phyloP scores from a whole-genome alignment of 2,329 filamentous ascomycete species.

The Albophoma yamanashiensis region DNA sequence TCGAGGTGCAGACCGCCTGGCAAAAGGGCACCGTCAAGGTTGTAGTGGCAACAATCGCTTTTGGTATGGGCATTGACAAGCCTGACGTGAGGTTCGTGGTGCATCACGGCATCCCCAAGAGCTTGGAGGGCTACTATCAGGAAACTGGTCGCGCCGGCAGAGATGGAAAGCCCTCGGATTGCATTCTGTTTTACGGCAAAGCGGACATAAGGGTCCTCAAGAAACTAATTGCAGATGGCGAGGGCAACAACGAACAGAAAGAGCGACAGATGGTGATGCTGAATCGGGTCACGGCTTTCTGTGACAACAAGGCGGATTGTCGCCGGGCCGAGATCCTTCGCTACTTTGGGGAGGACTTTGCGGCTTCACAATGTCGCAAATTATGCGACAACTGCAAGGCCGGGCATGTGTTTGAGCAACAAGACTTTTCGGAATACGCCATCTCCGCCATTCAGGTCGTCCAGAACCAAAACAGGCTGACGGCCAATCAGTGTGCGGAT shows the following conservation, averaged over 20 bases:
- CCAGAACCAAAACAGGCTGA: constrained; percentile 49
- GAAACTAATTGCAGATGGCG: constrained; percentile 73
- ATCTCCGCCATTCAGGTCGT: constrained; percentile 61
- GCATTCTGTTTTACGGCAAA: constrained; percentile 83
- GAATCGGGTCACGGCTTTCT: constrained; percentile 73
- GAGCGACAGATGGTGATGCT: constrained; percentile 79
- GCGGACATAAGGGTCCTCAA: constrained; percentile 63
- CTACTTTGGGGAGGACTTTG: constrained; percentile 90
- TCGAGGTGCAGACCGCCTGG: constrained; percentile 67
- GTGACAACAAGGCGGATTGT: constrained; percentile 81
- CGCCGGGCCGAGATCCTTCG: constrained; percentile 76
- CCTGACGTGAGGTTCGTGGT: constrained; percentile 93
- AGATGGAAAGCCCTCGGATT: constrained; percentile 78
- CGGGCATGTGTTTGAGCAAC: constrained; percentile 55
- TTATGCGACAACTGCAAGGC: constrained; percentile 86
- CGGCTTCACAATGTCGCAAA: constrained; percentile 56
- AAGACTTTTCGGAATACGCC: constrained; percentile 71
- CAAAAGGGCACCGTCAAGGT: constrained; percentile 71
- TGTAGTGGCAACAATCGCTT: constrained; percentile 95
- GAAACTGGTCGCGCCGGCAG: constrained; percentile 92
- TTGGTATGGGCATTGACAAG: constrained; percentile 99
- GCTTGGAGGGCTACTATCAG: constrained; percentile 94
- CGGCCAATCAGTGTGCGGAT: constrained; percentile 73
- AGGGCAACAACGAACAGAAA: constrained; percentile 69
- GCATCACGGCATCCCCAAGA: constrained; percentile 87